Conservation (phyloP, 352 stramenopile genomes). For the Pilasporangium apinafurcum region DNA sequence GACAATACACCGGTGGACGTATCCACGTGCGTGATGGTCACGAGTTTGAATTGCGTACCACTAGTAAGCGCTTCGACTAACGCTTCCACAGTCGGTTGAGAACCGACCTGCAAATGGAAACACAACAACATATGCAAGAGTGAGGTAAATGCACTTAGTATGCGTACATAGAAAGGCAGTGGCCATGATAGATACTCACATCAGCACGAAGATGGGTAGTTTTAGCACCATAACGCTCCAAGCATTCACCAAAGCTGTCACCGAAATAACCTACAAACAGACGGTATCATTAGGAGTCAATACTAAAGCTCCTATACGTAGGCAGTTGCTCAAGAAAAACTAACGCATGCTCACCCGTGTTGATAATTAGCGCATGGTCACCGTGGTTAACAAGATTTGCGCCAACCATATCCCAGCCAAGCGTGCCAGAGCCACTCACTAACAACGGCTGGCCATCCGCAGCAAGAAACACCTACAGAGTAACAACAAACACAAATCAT, state of each 20-base stretch:
- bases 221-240: conserved; percentile 64
- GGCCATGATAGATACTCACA: conserved; percentile 4
- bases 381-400: conserved; percentile 59
- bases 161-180: too few relatives aligned
- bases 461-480: conserved; percentile 53
- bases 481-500: too few relatives aligned
- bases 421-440: conserved; percentile 56
- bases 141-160: too few relatives aligned
- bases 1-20: conserved; percentile 69
- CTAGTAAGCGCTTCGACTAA: conserved; percentile 32
- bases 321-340: background rate
- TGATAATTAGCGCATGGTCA: conserved; percentile 64
- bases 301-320: too few relatives aligned
- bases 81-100: conserved; percentile 41
- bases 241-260: conserved; percentile 58
- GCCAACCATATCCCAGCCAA: conserved; percentile 81
- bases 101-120: conserved; percentile 27
- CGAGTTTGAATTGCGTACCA: conserved; percentile 43
- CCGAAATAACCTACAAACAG: conserved; percentile 55
- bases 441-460: conserved; percentile 64
- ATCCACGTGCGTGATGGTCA: conserved; percentile 77
- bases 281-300: too few relatives aligned
- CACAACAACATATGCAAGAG: background rate
- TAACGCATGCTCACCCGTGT: conserved; percentile 30
- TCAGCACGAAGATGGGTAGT: conserved; percentile 50